Conservation (phyloP, 345 rosid genomes). For the Hibiscus mutabilis region DNA sequence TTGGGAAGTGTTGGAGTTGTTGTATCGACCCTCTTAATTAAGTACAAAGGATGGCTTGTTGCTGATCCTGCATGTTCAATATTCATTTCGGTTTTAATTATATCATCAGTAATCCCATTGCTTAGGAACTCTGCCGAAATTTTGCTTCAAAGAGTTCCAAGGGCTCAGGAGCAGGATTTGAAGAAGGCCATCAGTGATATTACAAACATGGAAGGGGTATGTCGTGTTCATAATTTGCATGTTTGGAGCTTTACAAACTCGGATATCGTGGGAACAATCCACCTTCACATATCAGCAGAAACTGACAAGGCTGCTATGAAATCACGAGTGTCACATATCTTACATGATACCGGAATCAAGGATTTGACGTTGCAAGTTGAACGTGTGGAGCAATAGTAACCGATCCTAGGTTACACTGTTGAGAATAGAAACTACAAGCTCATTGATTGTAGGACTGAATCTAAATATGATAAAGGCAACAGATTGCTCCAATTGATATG, state of each 20-base stretch:
- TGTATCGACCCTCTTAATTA: constrained; percentile 80
- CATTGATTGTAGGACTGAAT: not conserved
- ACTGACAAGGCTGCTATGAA: constrained; percentile 51
- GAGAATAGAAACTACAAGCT: not conserved
- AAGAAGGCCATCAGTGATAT: constrained; percentile 45
- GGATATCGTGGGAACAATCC: constrained; percentile 76
- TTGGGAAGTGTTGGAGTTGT: constrained; percentile 98
- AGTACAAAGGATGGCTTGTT: constrained; percentile 97
- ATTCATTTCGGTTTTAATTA: constrained; percentile 74
- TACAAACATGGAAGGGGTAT: constrained; percentile 49
- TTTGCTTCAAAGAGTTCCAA: constrained; percentile 80
- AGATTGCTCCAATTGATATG: not conserved
- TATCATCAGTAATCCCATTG: constrained; percentile 83
- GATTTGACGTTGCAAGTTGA: constrained; percentile 87
- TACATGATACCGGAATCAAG: constrained; percentile 70
- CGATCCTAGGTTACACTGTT: not conserved
- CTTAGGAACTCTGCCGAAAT: constrained; percentile 90
- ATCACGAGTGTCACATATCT: constrained; percentile 45
- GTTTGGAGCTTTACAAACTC: constrained; percentile 86
- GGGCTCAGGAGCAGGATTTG: constrained; percentile 58
- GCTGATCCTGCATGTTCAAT: constrained; percentile 98
- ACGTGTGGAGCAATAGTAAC: constrained; percentile 25
- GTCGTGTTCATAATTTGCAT: constrained; percentile 63
- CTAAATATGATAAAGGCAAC: not conserved
- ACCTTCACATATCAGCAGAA: constrained; percentile 60